These are phyloP conservation scores for Ogataea paradorogensis DNA, from an alignment of 805 yeast species.

Conservation along the genomic window DNA sequence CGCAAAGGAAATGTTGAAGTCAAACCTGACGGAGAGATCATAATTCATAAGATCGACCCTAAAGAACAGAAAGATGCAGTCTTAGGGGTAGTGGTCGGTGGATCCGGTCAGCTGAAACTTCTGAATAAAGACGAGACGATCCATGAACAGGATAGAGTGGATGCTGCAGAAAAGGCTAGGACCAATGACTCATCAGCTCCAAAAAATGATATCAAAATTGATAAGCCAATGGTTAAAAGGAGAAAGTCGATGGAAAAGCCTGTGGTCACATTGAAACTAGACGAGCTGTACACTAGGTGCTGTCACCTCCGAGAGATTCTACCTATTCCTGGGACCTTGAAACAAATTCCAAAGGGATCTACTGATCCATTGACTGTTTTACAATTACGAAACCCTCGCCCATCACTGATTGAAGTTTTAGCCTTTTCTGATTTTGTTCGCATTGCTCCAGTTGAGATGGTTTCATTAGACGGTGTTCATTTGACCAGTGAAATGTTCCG, in stretches of 20 bases:
- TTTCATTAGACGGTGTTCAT: constrained; percentile 76
- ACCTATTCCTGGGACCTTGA: constrained; percentile 86
- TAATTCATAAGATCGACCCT: constrained; percentile 33
- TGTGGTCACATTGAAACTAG: constrained; percentile 46
- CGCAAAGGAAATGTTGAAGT: constrained; percentile 67
- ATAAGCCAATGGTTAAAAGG: constrained; percentile 59
- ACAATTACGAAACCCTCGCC: constrained; percentile 80
- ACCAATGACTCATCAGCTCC: constrained; percentile 22
- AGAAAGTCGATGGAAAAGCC: constrained; percentile 36
- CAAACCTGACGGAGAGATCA: constrained; percentile 32
- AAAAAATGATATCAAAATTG: constrained; percentile 48
- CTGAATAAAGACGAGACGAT: constrained; percentile 29
- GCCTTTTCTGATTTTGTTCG: constrained; percentile 87
- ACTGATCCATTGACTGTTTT: constrained; percentile 69
- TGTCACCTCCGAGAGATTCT: constrained; percentile 89
- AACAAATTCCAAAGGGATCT: constrained; percentile 76
- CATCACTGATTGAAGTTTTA: constrained; percentile 82
- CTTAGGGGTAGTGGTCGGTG: constrained; percentile 77
- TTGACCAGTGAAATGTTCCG: constrained; percentile 74
- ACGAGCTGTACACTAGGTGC: constrained; percentile 82
- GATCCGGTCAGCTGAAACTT: constrained; percentile 62
- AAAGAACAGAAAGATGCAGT: constrained; percentile 39
- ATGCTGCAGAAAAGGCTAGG: constrained; percentile 32
- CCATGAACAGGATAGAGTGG: constrained; percentile 27
- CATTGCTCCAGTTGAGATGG: constrained; percentile 74